Evolutionary conservation across 208 protist species (phyloP), one percentile per base, ranked within the genome.

Genomic region (Trypanosoma melophagium): DNA sequence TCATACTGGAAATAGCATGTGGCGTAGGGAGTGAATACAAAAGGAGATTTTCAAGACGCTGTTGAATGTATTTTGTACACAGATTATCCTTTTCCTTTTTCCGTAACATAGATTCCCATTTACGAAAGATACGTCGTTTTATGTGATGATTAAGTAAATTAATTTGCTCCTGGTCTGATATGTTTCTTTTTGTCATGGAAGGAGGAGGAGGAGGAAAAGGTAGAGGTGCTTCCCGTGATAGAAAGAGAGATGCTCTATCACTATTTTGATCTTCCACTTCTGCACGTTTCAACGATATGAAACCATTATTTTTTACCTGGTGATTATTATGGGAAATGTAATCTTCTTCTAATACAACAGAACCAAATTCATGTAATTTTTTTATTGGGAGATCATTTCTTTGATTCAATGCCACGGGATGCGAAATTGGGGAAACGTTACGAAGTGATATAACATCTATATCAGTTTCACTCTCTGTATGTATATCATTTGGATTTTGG

Each of bases 381-480:
- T 47, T 28, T 13, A 12, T 60, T 3, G 10, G 41, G 16, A 62
- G 3, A n/a, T 24, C 41, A 19, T 50, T 21, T 19, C 22, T 41
- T 31, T 14, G 10, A 31, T 14, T 13, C 5, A 13, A 1, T 21
- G 28, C 40, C 10, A 12, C n/a, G 10, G 35, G 38, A 19, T 60
- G 31, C 16, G 42, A 7, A 25, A 73, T 73, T 3, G 67, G 51
- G 21, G 67, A 73, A 38, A 73, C 60, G 28, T 35, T 53, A 51
- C 50, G 17, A 12, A 61, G n/a, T 13, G 60, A 62, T 8, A 61
- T 22, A 16, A 9, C 58, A 21, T 52, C 52, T 14, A 50, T 21
- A 45, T 66, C 24, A 41, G 3, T 44, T 8, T 61, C 42, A 21
- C 25, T 52, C 3, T 25, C 35, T 7, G 45, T 22, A 1, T 8